phyloP scores from a whole-genome alignment of 73 alveolate genomes.

The Durusdinium trenchii region DNA sequence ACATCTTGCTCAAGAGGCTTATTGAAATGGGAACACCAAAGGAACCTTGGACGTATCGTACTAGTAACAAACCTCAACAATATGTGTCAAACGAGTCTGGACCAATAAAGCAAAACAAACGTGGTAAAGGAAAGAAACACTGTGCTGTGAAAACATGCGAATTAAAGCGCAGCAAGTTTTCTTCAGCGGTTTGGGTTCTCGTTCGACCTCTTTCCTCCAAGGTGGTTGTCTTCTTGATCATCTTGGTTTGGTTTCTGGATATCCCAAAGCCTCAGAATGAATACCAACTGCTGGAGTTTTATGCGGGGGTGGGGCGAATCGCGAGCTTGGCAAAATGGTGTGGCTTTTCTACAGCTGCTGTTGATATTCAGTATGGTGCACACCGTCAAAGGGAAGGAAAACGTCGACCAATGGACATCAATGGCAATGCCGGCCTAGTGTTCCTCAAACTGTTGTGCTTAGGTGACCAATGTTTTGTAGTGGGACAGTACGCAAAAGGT shows the following conservation, averaged over 20 bases:
- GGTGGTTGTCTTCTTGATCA: conserved; percentile 15
- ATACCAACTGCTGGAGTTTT: neutral
- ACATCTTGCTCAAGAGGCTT: neutral
- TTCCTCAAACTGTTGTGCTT: too few relatives aligned
- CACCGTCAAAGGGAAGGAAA: neutral
- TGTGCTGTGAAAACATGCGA: too few relatives aligned
- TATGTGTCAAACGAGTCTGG: neutral
- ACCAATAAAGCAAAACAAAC: too few relatives aligned
- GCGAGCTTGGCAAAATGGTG: neutral
- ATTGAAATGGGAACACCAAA: neutral
- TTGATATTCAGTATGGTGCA: neutral
- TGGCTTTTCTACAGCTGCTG: neutral
- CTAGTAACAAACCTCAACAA: too few relatives aligned
- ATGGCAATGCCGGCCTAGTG: conserved; percentile 34
- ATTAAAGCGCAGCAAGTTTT: too few relatives aligned
- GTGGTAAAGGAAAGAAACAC: too few relatives aligned
- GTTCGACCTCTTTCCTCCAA: too few relatives aligned
- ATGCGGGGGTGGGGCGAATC: neutral
- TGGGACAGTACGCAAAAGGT: too few relatives aligned
- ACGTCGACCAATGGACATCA: conserved; percentile 15
- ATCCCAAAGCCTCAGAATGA: neutral
- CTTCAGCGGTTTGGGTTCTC: too few relatives aligned
- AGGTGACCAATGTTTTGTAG: too few relatives aligned
- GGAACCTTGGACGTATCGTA: neutral
- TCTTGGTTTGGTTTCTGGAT: conserved; percentile 48